Base-by-base conservation (phyloP, 1,284 basidiomycete genomes). In the Malassezia caprae region DNA sequence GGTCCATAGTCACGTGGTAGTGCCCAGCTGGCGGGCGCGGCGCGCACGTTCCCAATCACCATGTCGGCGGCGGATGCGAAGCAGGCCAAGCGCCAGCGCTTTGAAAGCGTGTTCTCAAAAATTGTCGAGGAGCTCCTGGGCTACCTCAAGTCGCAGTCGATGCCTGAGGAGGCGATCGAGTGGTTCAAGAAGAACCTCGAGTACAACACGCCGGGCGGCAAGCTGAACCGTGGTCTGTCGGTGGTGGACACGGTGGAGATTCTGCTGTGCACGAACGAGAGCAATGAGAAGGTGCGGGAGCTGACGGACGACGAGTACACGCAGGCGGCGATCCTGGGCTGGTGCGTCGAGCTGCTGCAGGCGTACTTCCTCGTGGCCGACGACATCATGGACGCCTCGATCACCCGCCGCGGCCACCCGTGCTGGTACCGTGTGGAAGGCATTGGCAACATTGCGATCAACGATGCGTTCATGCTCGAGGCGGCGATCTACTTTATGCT, bases 271-370 rank as follows among this genome's bases (percentile, higher is more conserved):
- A 67, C 64, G 24, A 63, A 69, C 49, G 84, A 84, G 58, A 86
- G 85, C 4, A 78, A 82, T 1, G 83, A 87, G 12, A 51, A 60
- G 42, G 61, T 59, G 7, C 60, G 67, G 12, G 46, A 69, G 56
- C 63, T 74, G 27, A 60, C 55, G 19, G 70, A 74, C 40, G 53
- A 62, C 27, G 91, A 96, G 77, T 96, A 94, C 78, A 80, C 84
- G 76, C 83, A 87, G 65, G 84, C 89, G 8, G 93, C 90, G 8
- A 79, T 96, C 40, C 80, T 98, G 39, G 94, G 93, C 7, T 98
- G 93, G 94, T 86, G 88, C 76, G 83, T 98, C 63, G 93, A 98
- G 78, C 80, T 96, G 88, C 82, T 96, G 13, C 94, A 98, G 85
- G 90, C 90, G 0, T 96, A 87, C 78, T 96, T 96, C 83, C 83